phyloP scores from a whole-genome alignment of 805 yeast genomes.

The Schwanniomyces sp. region DNA sequence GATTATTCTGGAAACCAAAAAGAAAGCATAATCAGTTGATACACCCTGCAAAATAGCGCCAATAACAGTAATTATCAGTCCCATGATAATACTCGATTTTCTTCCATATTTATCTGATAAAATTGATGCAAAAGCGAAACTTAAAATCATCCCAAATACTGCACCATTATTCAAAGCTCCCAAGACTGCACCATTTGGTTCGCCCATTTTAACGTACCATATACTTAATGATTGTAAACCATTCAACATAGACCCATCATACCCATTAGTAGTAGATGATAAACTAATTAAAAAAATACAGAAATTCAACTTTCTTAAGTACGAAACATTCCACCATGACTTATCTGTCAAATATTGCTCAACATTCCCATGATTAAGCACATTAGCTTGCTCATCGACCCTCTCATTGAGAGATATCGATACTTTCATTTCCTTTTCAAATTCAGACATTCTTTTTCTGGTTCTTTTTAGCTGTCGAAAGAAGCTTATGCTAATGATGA shows the following conservation, averaged over 20 bases:
- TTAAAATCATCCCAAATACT: slow-evolving; percentile 38
- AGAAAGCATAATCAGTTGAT: slow-evolving; percentile 34
- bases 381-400: background rate
- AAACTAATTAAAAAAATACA: slow-evolving; percentile 42
- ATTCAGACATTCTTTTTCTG: background rate
- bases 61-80: slow-evolving; percentile 23
- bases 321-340: slow-evolving; percentile 18
- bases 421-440: background rate
- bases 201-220: slow-evolving; percentile 42
- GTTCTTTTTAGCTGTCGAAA: background rate
- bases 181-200: slow-evolving; percentile 38
- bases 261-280: slow-evolving; percentile 50
- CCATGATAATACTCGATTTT: slow-evolving; percentile 25
- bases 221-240: slow-evolving; percentile 46
- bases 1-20: slow-evolving; percentile 47
- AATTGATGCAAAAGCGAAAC: slow-evolving; percentile 26
- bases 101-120: slow-evolving; percentile 42
- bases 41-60: slow-evolving; percentile 40
- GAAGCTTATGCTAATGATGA: no score
- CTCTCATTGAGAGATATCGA: background rate
- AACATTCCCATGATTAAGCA: background rate
- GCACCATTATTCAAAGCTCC: slow-evolving; percentile 45
- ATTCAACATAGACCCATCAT: slow-evolving; percentile 50
- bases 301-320: slow-evolving; percentile 33
- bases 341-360: background rate